Evolutionary conservation across 352 stramenopile species (phyloP).

Genomic region (Phytophthora capsici): DNA sequence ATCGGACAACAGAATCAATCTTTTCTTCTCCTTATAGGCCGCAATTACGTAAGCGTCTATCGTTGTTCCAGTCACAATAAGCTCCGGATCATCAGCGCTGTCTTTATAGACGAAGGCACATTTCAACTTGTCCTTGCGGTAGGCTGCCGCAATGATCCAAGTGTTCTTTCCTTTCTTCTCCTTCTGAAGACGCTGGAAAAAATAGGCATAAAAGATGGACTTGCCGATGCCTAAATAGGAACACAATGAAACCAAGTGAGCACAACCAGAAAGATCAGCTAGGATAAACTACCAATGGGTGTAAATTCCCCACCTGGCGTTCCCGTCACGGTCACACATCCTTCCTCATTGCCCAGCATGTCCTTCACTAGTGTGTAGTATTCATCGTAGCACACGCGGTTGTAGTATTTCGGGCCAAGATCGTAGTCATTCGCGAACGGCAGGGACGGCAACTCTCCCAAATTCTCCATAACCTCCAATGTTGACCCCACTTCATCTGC

Average conservation of each 20-base stretch:
- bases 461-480: neutral
- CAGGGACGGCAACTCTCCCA: neutral
- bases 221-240: neutral
- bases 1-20: neutral
- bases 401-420: neutral
- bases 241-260: neutral
- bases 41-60: neutral
- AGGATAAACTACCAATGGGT: neutral
- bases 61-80: neutral
- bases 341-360: neutral
- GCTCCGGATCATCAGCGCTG: neutral
- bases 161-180: neutral
- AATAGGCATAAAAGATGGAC: neutral
- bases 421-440: neutral
- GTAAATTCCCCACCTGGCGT: neutral
- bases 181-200: neutral
- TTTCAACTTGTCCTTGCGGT: too few relatives aligned
- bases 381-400: neutral
- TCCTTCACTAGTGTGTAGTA: neutral
- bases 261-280: neutral
- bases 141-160: neutral
- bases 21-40: neutral
- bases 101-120: too few relatives aligned
- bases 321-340: neutral
- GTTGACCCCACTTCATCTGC: neutral